Conservation (phyloP, 1,284 basidiomycete genomes). For the Apiotrichum domesticum region DNA sequence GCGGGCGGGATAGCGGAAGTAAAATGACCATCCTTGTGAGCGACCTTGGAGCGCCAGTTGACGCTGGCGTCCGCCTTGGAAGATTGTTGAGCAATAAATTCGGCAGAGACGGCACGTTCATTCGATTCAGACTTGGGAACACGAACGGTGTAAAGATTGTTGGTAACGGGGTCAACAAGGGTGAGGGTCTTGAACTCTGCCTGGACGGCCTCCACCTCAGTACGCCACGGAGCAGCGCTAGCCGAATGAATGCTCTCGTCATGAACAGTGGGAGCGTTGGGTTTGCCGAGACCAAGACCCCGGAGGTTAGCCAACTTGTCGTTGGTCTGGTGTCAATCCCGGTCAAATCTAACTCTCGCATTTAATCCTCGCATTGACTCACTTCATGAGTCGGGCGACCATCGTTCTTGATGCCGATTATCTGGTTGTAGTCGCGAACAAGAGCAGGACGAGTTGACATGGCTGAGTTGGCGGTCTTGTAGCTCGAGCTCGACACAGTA, state of each 20-base stretch:
- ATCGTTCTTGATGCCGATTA: conserved; percentile 26
- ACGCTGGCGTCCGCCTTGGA: conserved; percentile 38
- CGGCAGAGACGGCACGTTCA: background rate
- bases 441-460: conserved; percentile 18
- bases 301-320: background rate
- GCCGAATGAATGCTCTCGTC: conserved; percentile 16
- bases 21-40: background rate
- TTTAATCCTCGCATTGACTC: too few relatives aligned
- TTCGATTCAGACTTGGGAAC: conserved; percentile 5
- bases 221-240: conserved; percentile 1
- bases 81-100: background rate
- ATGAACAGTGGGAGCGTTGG: conserved; percentile 8
- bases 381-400: background rate
- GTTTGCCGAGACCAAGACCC: conserved; percentile 14
- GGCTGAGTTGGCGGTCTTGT: background rate
- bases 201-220: background rate
- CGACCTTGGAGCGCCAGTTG: conserved; percentile 31
- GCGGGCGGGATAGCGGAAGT: background rate
- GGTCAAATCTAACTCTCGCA: too few relatives aligned
- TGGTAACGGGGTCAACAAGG: conserved; percentile 13
- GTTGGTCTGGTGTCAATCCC: background rate
- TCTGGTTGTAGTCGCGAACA: conserved; percentile 27
- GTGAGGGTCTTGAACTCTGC: conserved; percentile 6
- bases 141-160: conserved; percentile 10
- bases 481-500: background rate